Evolutionary conservation across 441 rosid species (phyloP), one percentile per base, ranked within the genome.

Genomic region (Geranium incanum): DNA sequence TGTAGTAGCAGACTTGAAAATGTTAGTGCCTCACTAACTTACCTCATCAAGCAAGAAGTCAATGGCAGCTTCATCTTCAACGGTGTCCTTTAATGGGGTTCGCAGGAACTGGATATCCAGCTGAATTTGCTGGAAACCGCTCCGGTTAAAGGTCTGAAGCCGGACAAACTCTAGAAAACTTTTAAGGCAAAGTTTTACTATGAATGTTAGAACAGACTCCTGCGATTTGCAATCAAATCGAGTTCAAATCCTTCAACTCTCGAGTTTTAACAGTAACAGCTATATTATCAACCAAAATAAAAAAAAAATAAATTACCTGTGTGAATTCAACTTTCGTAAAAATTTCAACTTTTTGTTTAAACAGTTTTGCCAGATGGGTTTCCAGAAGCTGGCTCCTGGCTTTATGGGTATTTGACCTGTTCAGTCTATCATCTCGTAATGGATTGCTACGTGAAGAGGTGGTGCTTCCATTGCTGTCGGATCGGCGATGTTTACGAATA

Each of bases 41-140:
- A 91, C 99, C 97, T 95, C 99, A 63, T 95, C 99, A 1, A 95
- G 95, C 76, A 95, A 87, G 81, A 92, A 91, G 84, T 95, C 97
- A 13, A 92, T 39, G 4, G 92, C 95, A 68, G 92, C 96, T 86
- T 88, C 97, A 78, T 89, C 97, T 77, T 93, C 96, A 13, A 82
- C 90, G 37, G 73, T 72, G 73, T 93, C 97, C 77, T 83, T 91
- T 33, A 91, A 70, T 23, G 97, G 92, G 73, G 78, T 78, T 84
- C 96, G 86, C 50, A 95, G 77, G 82, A 89, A 95, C 80, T 93
- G 99, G 80, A 93, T 85, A 81, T 95, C 99, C 78, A 95, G 71
- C 81, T 93, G 99, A 78, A 93, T 95, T 82, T 95, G 99, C 81
- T 95, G 99, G 83, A 95, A 93, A 71, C 99, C 98, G 71, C 98